Percentiles rank a stretch among this genome's conserved stretches.
Conservation (phyloP, 371 early-diverging fungal genomes). For the Capillidium heterosporum region DNA sequence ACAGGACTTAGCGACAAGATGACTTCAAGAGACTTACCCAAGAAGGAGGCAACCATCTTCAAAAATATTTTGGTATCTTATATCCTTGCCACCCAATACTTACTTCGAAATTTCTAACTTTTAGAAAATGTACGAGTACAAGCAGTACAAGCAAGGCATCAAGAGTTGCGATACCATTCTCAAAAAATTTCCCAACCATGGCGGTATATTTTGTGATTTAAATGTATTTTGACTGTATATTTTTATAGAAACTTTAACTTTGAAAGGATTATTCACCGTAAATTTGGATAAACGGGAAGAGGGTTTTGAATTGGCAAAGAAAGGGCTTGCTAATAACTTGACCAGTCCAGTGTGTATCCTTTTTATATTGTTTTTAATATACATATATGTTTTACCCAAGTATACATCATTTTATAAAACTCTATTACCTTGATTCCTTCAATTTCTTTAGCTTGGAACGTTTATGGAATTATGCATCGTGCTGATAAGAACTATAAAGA, state of each 20-base stretch:
- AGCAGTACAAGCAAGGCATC: slow-evolving; percentile 89
- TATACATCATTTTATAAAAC: not conserved
- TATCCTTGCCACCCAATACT: not conserved
- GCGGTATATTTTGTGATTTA: slow-evolving; percentile 30
- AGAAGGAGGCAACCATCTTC: slow-evolving; percentile 58
- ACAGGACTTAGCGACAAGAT: not conserved
- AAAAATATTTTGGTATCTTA: slow-evolving; percentile 49
- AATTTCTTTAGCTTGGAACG: slow-evolving; percentile 71
- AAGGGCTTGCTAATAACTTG: slow-evolving; percentile 61
- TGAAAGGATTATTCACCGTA: slow-evolving; percentile 84
- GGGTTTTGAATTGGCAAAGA: slow-evolving; percentile 71
- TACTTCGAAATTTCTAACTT: not conserved
- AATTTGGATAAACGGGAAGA: slow-evolving; percentile 82
- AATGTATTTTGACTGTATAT: not conserved
- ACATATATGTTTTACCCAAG: not conserved
- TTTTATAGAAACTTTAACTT: slow-evolving; percentile 66
- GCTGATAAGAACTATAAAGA: slow-evolving; percentile 86
- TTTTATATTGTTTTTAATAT: not conserved
- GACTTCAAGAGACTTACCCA: slow-evolving; percentile 41
- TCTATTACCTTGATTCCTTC: not conserved
- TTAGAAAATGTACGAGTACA: slow-evolving; percentile 81
- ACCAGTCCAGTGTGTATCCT: slow-evolving; percentile 68
- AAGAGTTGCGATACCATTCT: slow-evolving; percentile 81
- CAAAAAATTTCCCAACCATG: slow-evolving; percentile 85
- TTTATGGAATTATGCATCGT: slow-evolving; percentile 79